Percentiles rank a stretch among this genome's conserved stretches.
Evolutionary conservation across 352 stramenopile genomes (phyloP).

Genomic region (Phytophthora pinifolia): DNA sequence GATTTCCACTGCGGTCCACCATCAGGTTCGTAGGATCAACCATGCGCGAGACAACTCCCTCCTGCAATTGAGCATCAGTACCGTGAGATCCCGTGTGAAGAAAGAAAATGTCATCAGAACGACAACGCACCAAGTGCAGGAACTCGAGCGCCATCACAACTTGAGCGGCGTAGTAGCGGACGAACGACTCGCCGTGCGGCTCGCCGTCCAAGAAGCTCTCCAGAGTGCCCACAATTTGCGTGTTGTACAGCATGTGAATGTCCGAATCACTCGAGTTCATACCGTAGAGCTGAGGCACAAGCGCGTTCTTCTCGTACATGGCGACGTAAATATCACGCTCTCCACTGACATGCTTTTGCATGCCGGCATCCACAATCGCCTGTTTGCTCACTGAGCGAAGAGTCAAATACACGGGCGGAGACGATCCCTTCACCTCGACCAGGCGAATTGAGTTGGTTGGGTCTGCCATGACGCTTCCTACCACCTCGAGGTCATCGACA

Average conservation of each 20-base stretch:
- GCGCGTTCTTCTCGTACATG: slow-evolving; percentile 74
- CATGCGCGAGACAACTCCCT: slow-evolving; percentile 79
- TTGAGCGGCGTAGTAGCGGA: slow-evolving; percentile 86
- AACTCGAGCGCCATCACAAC: slow-evolving; percentile 82
- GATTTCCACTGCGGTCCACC: slow-evolving; percentile 78
- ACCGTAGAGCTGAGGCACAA: slow-evolving; percentile 66
- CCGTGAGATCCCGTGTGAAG: slow-evolving; percentile 2
- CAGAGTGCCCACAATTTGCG: slow-evolving; percentile 79
- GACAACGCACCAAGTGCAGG: slow-evolving; percentile 60
- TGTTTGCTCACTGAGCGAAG: slow-evolving; percentile 81
- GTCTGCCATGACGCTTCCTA: slow-evolving; percentile 75
- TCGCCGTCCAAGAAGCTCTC: slow-evolving; percentile 77
- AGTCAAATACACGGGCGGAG: slow-evolving; percentile 61
- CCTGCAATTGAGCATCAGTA: slow-evolving; percentile 28
- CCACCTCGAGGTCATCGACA: slow-evolving; percentile 66
- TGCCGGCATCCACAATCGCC: slow-evolving; percentile 72
- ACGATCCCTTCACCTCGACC: slow-evolving; percentile 61
- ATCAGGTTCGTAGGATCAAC: slow-evolving; percentile 82
- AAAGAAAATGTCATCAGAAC: neutral
- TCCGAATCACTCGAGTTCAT: slow-evolving; percentile 81
- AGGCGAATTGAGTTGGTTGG: slow-evolving; percentile 74
- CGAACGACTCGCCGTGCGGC: slow-evolving; percentile 71
- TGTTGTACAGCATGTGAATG: slow-evolving; percentile 83
- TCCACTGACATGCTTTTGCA: slow-evolving; percentile 81
- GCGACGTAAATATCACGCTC: slow-evolving; percentile 86